Percentiles rank a stretch among this genome's conserved stretches.
phyloP scores from a whole-genome alignment of 208 protist species.

The Crithidia mellificae region DNA sequence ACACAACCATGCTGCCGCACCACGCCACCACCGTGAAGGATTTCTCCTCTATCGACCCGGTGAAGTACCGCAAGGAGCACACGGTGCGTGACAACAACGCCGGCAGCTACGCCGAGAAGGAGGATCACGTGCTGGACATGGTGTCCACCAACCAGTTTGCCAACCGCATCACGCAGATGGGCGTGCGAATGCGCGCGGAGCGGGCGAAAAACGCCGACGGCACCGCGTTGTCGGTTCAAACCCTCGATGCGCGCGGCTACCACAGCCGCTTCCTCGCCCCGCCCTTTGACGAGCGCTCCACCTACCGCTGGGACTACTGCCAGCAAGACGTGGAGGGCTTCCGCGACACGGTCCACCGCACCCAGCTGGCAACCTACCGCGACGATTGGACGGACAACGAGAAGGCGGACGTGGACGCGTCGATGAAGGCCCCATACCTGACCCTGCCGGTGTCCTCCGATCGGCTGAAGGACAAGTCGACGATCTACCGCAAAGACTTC shows the following conservation, averaged over 20 bases:
- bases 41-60: slow-evolving; percentile 47
- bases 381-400: slow-evolving; percentile 69
- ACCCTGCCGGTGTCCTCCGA: slow-evolving; percentile 57
- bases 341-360: slow-evolving; percentile 25
- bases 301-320: slow-evolving; percentile 84
- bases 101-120: slow-evolving; percentile 26
- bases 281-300: slow-evolving; percentile 65
- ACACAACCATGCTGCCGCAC: slow-evolving; percentile 48
- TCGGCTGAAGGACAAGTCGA: slow-evolving; percentile 41
- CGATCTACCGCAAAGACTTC: slow-evolving; percentile 69
- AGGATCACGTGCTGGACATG: slow-evolving; percentile 36
- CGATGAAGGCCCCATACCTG: slow-evolving; percentile 74
- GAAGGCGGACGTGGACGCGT: slow-evolving; percentile 54
- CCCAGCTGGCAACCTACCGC: slow-evolving; percentile 56
- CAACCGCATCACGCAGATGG: slow-evolving; percentile 47
- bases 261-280: slow-evolving; percentile 34
- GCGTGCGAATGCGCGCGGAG: slow-evolving; percentile 40
- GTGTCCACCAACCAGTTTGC: slow-evolving; percentile 66
- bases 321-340: slow-evolving; percentile 29
- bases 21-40: slow-evolving; percentile 37
- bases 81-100: slow-evolving; percentile 45
- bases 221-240: slow-evolving; percentile 3
- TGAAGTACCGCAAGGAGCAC: slow-evolving; percentile 52
- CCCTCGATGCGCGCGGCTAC: slow-evolving; percentile 21
- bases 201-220: slow-evolving; percentile 18